A percentile compares a stretch with the other conserved stretches of the same genome.
These are phyloP conservation scores for Fusarium musae DNA, from an alignment of 2,329 filamentous ascomycete genomes.

Conservation along the genomic window DNA sequence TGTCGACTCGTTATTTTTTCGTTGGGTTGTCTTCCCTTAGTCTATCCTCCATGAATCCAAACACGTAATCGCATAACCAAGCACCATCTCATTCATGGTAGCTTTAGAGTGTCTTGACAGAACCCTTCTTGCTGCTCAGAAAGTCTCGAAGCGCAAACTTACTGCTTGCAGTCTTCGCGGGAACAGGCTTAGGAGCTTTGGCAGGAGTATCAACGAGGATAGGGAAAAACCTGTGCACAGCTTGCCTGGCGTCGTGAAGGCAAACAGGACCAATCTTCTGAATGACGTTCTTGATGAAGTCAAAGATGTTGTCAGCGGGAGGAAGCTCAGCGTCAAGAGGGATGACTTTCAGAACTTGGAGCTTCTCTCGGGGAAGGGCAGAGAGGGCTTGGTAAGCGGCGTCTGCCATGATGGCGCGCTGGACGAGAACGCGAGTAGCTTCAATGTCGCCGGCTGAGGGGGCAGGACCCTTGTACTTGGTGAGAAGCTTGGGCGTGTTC, in stretches of 20 bases:
- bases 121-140: background rate
- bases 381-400: constrained; percentile 24
- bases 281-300: constrained; percentile 23
- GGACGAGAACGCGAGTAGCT: constrained; percentile 21
- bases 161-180: background rate
- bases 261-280: constrained; percentile 8
- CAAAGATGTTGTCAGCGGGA: constrained; percentile 14
- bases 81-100: no score
- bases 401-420: constrained; percentile 31
- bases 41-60: background rate
- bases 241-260: constrained; percentile 12
- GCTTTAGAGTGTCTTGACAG: background rate
- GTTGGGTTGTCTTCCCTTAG: background rate
- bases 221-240: constrained; percentile 22
- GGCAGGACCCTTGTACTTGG: background rate
- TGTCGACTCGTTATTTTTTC: background rate
- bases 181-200: background rate
- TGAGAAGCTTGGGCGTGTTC: background rate
- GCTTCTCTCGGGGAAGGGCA: constrained; percentile 6
- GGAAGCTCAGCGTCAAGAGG: background rate
- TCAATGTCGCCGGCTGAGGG: background rate
- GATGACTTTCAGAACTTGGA: constrained; percentile 8
- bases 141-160: constrained; percentile 21
- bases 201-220: constrained; percentile 1
- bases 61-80: background rate